Evolutionary conservation across 495 filamentous ascomycete genomes (phyloP), one percentile per base, ranked within the genome.

Genomic region (Penicillium daleae): DNA sequence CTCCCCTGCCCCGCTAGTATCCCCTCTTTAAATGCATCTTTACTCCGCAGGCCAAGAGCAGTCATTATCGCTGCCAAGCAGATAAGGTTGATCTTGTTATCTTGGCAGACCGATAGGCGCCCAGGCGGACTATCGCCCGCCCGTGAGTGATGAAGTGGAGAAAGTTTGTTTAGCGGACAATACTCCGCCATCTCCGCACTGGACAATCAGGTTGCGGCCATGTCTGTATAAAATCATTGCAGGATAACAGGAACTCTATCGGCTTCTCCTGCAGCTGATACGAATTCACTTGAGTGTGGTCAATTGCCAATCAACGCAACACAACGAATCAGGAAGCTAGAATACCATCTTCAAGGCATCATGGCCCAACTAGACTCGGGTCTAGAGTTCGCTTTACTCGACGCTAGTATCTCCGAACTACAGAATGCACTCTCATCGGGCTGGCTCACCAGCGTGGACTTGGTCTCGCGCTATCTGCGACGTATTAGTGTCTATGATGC

Each of bases 311-410:
- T 46, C 42, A 46, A 24, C 42, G 42, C 8, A 29, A 29, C 19
- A 29, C 33, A 19, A 15, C 22, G 29, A 50, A 54, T 54, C 51
- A 13, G 17, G 10, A 22, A 56, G 2, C 22, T 29, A 32, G 17
- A n/a, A n/a, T 21, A 21, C 27, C 26, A 31, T 46, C 1, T 5
- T 32, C 12, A 37, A 31, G 17, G 29, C 39, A 59, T 32, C 2
- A 70, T 70, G 67, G 24, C 55, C 44, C 56, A 54, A 26, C 12
- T 44, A 55, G 6, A 82, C 15, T 4, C 15, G 0, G 21, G 6
- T 68, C 67, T 81, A 55, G 78, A 78, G 19, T 71, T 89, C 57
- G 74, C 71, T n/a, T 69, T 90, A 33, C 85, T 88, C 67, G 88
- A 90, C 62, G 79, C 85, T 6, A 80, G 76, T 42, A 85, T 85